These are phyloP conservation scores for Talaromyces liani DNA, from an alignment of 495 filamentous ascomycete genomes.

Conservation along the genomic window DNA sequence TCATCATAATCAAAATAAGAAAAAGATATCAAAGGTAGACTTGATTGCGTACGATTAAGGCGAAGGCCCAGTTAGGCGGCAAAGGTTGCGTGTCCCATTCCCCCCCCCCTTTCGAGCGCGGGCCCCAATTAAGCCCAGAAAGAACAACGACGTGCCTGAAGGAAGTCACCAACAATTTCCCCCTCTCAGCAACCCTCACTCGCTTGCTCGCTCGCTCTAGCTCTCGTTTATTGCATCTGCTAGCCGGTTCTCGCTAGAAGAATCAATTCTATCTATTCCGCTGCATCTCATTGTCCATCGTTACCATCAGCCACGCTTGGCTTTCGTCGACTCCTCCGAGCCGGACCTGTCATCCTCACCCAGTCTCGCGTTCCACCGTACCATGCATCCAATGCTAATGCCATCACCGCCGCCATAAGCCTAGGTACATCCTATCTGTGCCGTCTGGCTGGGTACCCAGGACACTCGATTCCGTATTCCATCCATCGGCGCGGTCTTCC, in stretches of 20 bases:
- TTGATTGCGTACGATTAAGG: background rate
- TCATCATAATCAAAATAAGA: background rate
- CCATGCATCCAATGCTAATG: constrained; percentile 28
- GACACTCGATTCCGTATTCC: constrained; percentile 2
- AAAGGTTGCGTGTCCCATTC: constrained; percentile 3
- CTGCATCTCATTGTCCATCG: background rate
- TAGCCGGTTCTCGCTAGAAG: background rate
- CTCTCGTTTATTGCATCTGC: background rate
- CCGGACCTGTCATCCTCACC: background rate
- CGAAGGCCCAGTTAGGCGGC: background rate
- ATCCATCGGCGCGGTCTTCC: background rate
- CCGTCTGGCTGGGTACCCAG: background rate
- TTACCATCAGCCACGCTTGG: background rate
- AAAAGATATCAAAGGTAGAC: background rate
- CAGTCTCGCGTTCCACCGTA: constrained; percentile 1
- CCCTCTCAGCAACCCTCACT: background rate
- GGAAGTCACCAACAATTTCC: background rate
- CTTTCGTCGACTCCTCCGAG: background rate
- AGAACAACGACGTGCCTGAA: background rate
- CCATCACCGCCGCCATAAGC: constrained; percentile 31
- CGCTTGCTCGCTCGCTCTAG: background rate
- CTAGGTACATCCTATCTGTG: constrained; percentile 9
- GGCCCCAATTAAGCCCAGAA: background rate
- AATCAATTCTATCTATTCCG: background rate
- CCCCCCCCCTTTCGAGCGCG: constrained; percentile 2